Percentiles rank a stretch among this genome's conserved stretches.
These are phyloP conservation scores for Coprinellus micaceus DNA, from an alignment of 768 basidiomycete genomes.

Conservation along the genomic window DNA sequence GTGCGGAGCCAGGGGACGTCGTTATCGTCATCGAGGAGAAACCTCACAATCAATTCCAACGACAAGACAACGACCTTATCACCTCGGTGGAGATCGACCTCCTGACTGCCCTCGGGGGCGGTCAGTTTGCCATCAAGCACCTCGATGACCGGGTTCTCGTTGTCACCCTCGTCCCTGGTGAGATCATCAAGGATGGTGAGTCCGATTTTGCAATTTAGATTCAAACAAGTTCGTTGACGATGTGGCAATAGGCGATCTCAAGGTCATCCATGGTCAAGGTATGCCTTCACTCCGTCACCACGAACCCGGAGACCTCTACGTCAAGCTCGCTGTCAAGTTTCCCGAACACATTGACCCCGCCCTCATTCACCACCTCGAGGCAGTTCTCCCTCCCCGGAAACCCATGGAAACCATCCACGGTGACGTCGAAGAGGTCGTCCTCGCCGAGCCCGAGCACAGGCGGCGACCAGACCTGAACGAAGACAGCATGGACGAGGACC, in stretches of 20 bases:
- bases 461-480: constrained; percentile 27
- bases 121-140: constrained; percentile 85
- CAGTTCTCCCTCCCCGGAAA: constrained; percentile 77
- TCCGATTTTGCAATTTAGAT: constrained; percentile 10
- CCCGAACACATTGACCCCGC: constrained; percentile 74
- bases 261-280: constrained; percentile 90
- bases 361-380: constrained; percentile 70
- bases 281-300: constrained; percentile 99
- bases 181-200: constrained; percentile 90
- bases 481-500: constrained; percentile 94
- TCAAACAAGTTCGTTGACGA: too few relatives aligned
- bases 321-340: constrained; percentile 86
- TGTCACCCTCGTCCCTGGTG: constrained; percentile 82
- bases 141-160: constrained; percentile 88
- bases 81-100: constrained; percentile 89
- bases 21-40: constrained; percentile 93
- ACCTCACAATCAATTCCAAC: constrained; percentile 82
- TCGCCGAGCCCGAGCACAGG: constrained; percentile 76
- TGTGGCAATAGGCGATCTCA: too few relatives aligned
- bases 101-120: constrained; percentile 89
- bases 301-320: constrained; percentile 89
- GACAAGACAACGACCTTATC: constrained; percentile 84
- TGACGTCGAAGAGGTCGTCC: constrained; percentile 79
- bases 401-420: constrained; percentile 66
- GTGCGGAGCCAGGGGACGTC: constrained; percentile 87